Evolutionary conservation across 2,329 filamentous ascomycete genomes (phyloP), one percentile per base, ranked within the genome.

Genomic region (Fusarium hostae): DNA sequence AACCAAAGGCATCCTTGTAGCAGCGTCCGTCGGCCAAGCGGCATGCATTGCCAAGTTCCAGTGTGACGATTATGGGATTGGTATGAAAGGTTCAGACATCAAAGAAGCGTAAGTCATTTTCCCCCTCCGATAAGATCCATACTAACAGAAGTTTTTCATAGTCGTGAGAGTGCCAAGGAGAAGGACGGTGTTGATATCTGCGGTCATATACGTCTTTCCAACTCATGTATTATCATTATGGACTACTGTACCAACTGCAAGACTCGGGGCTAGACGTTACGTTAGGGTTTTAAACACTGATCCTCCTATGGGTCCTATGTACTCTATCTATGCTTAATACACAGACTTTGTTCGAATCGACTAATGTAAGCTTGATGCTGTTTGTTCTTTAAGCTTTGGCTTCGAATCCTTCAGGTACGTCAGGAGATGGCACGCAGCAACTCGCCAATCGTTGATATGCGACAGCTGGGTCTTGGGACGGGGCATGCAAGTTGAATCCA

Each of bases 21-120:
- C 20, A 4, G 52, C 48, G 3, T 64, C 57, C 2, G 2, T 52
- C 0, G 59, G 34, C 7, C 34, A 48, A 15, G 59, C 59, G 7
- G 59, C 32, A 32, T 65, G 64, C 20, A 50, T 70, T 57, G 44
- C 55, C 9, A 68, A 70, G 20, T 70, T 64, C 4, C n/a, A 37
- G 16, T 68, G 67, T 13, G 59, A 68, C 9, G 40, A 68, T 34
- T 70, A 70, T 5, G 67, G 67, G 3, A 65, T 70, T 13, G 61
- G 61, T 8, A 66, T 60, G 64, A 66, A 22, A 30, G 55, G 55
- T 16, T 35, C 12, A 5, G 35, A 26, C 12, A 65, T 68, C 26
- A 65, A 56, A n/a, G 26, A 41, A 37, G 55, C 43, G 44, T 51
- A 18, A 32, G 55, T 9, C 0, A 34, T 26, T n/a, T 10, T 5